Evolutionary conservation across 495 filamentous ascomycete genomes (phyloP).

Genomic region (Aspergillus wentii): DNA sequence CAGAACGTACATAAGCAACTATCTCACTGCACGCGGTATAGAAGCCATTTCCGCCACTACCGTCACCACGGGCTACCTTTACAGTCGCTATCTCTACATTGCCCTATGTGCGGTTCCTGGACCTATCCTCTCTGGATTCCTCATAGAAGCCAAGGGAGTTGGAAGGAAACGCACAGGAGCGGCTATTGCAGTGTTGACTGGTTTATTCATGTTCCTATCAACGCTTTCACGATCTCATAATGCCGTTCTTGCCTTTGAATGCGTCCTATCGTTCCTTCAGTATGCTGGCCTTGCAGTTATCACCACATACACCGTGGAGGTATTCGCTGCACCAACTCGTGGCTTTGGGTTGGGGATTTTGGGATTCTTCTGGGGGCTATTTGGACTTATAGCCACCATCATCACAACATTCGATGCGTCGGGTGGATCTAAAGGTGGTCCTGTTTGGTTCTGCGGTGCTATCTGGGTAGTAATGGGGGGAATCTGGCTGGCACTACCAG

Average conservation of each 20-base stretch:
- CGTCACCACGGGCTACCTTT: slow-evolving; percentile 5
- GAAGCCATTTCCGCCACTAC: not conserved
- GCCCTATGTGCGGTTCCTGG: slow-evolving; percentile 8
- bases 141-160: slow-evolving; percentile 7
- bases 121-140: slow-evolving; percentile 4
- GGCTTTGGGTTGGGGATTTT: not conserved
- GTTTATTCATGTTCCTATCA: slow-evolving; percentile 1
- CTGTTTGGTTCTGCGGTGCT: slow-evolving; percentile 19
- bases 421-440: slow-evolving; percentile 3
- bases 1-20: slow-evolving; percentile 9
- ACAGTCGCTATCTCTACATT: slow-evolving; percentile 8
- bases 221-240: slow-evolving; percentile 1
- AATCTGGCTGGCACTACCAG: slow-evolving; percentile 8
- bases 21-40: slow-evolving; percentile 3
- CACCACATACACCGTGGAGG: slow-evolving; percentile 7
- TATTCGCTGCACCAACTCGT: not conserved
- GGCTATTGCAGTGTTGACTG: slow-evolving; percentile 4
- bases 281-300: slow-evolving; percentile 1
- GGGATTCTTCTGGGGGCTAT: slow-evolving; percentile 8
- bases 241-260: slow-evolving; percentile 3
- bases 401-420: slow-evolving; percentile 10
- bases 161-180: slow-evolving; percentile 13
- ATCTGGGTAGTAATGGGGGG: slow-evolving; percentile 14
- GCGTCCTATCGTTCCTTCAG: not conserved
- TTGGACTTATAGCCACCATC: slow-evolving; percentile 13